A percentile compares a stretch with the other conserved stretches of the same genome.
phyloP scores from a whole-genome alignment of 345 rosid species.

The Tarenaya hassleriana region DNA sequence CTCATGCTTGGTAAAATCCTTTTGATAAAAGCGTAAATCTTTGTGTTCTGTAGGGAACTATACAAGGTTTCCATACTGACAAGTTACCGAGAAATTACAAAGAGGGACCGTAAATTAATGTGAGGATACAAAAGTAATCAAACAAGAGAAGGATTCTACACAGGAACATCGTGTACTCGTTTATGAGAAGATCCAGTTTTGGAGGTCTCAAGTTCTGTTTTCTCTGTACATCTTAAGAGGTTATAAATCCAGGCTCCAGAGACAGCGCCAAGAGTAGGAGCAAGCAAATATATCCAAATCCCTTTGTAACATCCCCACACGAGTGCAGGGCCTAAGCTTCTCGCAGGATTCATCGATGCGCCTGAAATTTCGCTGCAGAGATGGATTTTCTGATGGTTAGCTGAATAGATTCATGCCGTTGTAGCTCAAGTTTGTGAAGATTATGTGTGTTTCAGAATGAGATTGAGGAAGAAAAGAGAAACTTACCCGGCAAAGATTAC shows the following conservation, averaged over 20 bases:
- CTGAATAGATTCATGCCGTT: conserved; percentile 3
- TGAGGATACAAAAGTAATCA: too few species aligned
- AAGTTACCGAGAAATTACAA: too few species aligned
- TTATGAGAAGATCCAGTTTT: conserved; percentile 41
- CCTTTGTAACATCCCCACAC: conserved; percentile 38
- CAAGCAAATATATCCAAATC: conserved; percentile 40
- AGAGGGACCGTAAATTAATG: too few species aligned
- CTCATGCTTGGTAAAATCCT: too few species aligned
- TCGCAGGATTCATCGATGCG: conserved; percentile 75
- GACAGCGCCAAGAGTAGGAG: conserved; percentile 46
- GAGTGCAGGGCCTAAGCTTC: conserved; percentile 53
- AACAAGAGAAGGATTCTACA: background rate
- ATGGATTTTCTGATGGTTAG: conserved; percentile 10
- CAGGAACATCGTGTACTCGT: conserved; percentile 25
- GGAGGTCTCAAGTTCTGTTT: conserved; percentile 49
- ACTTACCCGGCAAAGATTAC: conserved; percentile 78
- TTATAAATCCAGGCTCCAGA: conserved; percentile 45
- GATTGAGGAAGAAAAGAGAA: background rate
- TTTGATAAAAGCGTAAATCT: too few species aligned
- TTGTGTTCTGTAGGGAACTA: too few species aligned
- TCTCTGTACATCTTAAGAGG: conserved; percentile 41
- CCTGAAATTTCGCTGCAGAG: conserved; percentile 49
- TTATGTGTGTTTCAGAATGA: too few species aligned
- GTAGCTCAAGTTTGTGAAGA: conserved; percentile 2
- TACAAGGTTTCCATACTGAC: too few species aligned